Percentiles rank a stretch among this genome's conserved stretches.
Evolutionary conservation across 176 grass and related monocot species (phyloP).

Genomic region (Stipa capillata): DNA sequence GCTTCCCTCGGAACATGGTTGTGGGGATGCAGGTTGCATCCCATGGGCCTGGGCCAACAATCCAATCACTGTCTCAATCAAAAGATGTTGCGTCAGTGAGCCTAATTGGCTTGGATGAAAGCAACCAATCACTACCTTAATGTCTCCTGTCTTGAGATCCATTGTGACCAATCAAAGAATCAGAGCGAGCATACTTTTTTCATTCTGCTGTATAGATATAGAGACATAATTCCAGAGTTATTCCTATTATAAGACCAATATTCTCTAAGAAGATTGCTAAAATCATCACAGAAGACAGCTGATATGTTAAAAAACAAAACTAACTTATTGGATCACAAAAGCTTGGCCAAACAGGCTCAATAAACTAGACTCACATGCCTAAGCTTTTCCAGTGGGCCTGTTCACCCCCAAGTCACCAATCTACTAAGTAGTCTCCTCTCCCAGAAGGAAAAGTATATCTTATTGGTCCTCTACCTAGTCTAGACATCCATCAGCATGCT

Average conservation of each 20-base stretch:
- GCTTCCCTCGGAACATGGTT: no score
- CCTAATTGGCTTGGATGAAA: no score
- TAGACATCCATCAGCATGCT: not conserved
- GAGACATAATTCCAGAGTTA: not conserved
- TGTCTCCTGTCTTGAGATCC: not conserved
- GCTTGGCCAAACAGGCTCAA: not conserved
- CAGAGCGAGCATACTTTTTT: not conserved
- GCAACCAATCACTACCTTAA: no score
- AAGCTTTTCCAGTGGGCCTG: not conserved
- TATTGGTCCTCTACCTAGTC: not conserved
- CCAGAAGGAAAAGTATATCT: not conserved
- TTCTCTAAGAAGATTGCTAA: not conserved
- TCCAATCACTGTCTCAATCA: no score
- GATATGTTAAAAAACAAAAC: not conserved
- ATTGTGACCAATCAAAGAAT: not conserved
- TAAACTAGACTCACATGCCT: no score
- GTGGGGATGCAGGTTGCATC: no score
- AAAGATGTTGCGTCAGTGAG: no score
- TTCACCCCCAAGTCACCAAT: not conserved
- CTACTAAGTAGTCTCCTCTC: not conserved
- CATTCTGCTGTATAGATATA: not conserved
- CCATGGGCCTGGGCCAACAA: no score
- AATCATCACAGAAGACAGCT: not conserved
- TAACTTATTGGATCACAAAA: not conserved
- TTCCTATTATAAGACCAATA: not conserved